Percentiles rank a stretch among this genome's conserved stretches.
These are phyloP conservation scores for Fusarium kyushuense DNA, from an alignment of 2,329 filamentous ascomycete genomes.

Conservation along the genomic window DNA sequence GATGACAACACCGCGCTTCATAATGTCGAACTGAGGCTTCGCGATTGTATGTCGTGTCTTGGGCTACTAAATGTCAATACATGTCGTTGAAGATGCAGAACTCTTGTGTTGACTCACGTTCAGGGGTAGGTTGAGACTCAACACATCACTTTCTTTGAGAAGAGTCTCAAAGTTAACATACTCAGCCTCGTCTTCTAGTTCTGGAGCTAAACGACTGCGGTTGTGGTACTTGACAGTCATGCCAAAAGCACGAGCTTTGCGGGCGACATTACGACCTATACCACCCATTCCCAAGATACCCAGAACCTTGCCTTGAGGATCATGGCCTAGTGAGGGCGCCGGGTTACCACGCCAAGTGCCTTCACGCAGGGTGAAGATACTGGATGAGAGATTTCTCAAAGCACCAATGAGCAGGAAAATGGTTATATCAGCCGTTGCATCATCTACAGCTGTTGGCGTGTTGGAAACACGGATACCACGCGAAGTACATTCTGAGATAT, in stretches of 20 bases:
- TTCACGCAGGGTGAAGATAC: conserved; percentile 73
- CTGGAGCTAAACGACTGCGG: conserved; percentile 68
- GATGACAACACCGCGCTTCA: conserved; percentile 82
- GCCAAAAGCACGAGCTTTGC: conserved; percentile 79
- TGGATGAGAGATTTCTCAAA: conserved; percentile 76
- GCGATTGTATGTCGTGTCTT: conserved; percentile 82
- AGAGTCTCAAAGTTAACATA: conserved; percentile 82
- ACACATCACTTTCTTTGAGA: conserved; percentile 76
- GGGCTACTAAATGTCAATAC: conserved; percentile 51
- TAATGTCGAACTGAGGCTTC: conserved; percentile 75
- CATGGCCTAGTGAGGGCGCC: conserved; percentile 73
- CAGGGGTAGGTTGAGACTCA: conserved; percentile 83
- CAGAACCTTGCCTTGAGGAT: conserved; percentile 81
- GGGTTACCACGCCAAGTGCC: conserved; percentile 75
- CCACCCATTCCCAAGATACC: conserved; percentile 90
- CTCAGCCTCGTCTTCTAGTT: conserved; percentile 68
- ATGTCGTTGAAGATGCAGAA: not conserved
- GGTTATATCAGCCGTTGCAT: conserved; percentile 83
- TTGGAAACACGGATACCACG: conserved; percentile 80
- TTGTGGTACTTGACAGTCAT: conserved; percentile 84
- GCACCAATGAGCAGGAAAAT: conserved; percentile 87
- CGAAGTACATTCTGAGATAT: conserved; percentile 76
- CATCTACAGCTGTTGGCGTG: conserved; percentile 82
- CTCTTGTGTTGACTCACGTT: conserved; percentile 69
- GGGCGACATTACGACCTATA: conserved; percentile 81